Evolutionary conservation across 805 yeast genomes (phyloP).

Genomic region (Kodamaea kaohsiungensis): DNA sequence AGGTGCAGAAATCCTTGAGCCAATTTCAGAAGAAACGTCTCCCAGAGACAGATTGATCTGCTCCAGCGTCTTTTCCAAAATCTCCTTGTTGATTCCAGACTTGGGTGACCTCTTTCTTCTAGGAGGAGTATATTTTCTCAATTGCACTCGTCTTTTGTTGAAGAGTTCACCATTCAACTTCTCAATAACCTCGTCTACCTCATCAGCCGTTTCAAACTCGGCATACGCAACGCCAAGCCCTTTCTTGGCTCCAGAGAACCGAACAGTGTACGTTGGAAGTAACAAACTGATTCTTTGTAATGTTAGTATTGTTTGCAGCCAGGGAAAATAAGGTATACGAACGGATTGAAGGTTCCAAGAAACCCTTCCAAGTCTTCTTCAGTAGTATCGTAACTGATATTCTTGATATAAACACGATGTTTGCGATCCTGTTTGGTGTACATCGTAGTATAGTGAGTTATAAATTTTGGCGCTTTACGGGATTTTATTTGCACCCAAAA

Average conservation of each 20-base stretch:
- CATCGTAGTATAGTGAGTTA: background rate
- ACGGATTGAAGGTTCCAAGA: constrained; percentile 49
- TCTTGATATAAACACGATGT: constrained; percentile 52
- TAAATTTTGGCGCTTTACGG: background rate
- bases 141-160: constrained; percentile 39
- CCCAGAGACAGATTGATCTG: background rate
- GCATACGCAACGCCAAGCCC: constrained; percentile 55
- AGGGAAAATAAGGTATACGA: constrained; percentile 22
- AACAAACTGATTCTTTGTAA: constrained; percentile 36
- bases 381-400: constrained; percentile 53
- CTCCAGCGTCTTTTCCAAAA: background rate
- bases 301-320: background rate
- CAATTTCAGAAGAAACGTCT: background rate
- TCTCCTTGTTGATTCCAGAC: background rate
- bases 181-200: constrained; percentile 29
- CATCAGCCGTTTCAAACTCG: constrained; percentile 31
- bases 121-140: constrained; percentile 37
- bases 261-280: constrained; percentile 55
- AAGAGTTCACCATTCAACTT: constrained; percentile 26
- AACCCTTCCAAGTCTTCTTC: constrained; percentile 51
- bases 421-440: background rate
- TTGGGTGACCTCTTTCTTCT: background rate
- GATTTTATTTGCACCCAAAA: constrained; percentile 1
- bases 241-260: constrained; percentile 44
- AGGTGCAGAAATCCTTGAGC: background rate